Percentiles rank a stretch among this genome's conserved stretches.
Evolutionary conservation across 2,329 filamentous ascomycete genomes (phyloP).

Genomic region (Fusarium secorum): DNA sequence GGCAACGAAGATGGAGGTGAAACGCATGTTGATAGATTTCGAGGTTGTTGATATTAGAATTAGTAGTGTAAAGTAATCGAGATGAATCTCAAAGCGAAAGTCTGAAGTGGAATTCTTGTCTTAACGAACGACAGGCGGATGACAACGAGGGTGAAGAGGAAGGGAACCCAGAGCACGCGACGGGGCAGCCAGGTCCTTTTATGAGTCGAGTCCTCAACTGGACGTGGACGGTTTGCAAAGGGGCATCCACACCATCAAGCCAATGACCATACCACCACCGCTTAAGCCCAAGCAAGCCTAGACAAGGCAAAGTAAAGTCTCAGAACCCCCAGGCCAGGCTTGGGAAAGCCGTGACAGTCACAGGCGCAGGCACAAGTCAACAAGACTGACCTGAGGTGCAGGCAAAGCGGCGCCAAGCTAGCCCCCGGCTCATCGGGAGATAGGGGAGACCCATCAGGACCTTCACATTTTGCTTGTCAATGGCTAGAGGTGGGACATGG

Average conservation of each 20-base stretch:
- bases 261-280: conserved; percentile 1
- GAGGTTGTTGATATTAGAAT: conserved; percentile 38
- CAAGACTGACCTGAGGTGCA: conserved; percentile 22
- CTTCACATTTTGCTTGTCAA: neutral
- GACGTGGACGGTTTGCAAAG: conserved; percentile 10
- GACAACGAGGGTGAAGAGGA: conserved; percentile 35
- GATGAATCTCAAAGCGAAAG: conserved; percentile 30
- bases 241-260: conserved; percentile 11
- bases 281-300: neutral
- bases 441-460: conserved; percentile 6
- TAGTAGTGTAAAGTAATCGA: conserved; percentile 33
- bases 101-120: conserved; percentile 36
- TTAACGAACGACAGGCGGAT: conserved; percentile 40
- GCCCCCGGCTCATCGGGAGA: conserved; percentile 35
- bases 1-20: conserved; percentile 59
- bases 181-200: conserved; percentile 34
- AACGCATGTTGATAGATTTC: conserved; percentile 61
- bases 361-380: conserved; percentile 22
- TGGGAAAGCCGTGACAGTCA: conserved; percentile 9
- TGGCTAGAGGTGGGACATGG: conserved; percentile 20
- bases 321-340: conserved; percentile 10
- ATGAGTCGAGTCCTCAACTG: conserved; percentile 37
- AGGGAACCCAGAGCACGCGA: conserved; percentile 9
- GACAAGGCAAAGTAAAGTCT: conserved; percentile 13
- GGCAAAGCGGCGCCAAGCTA: conserved; percentile 25